Conservation (phyloP, 75 land plant genomes). For the Pinus taeda region DNA sequence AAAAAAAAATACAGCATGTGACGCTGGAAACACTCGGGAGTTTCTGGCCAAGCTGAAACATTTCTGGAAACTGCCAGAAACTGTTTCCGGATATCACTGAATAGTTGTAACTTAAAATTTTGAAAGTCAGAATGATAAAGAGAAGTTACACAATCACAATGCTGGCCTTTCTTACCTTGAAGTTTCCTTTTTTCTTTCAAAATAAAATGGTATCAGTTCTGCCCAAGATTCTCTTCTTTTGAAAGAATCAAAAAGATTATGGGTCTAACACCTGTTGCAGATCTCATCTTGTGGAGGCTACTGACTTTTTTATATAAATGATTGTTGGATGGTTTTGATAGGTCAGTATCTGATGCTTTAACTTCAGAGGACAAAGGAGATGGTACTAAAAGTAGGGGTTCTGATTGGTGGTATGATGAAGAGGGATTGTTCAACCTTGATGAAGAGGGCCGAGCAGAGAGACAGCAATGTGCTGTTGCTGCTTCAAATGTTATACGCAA, state of each 20-base stretch:
- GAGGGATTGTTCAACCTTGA: slow-evolving; percentile 97
- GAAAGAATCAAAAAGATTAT: not conserved
- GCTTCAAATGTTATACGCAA: slow-evolving; percentile 96
- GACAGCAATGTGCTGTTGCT: slow-evolving; percentile 90
- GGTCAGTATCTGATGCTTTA: slow-evolving; percentile 31
- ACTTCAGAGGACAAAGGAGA: slow-evolving; percentile 33
- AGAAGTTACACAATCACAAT: not conserved
- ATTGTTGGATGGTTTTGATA: slow-evolving; percentile 15
- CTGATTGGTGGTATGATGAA: slow-evolving; percentile 91
- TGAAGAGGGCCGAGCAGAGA: slow-evolving; percentile 87
- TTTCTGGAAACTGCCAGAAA: too few relatives aligned
- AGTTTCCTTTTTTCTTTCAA: not conserved
- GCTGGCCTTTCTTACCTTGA: not conserved
- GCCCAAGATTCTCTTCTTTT: not conserved
- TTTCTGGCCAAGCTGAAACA: too few relatives aligned
- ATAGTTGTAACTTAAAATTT: not conserved
- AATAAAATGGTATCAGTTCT: not conserved
- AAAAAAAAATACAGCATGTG: too few relatives aligned
- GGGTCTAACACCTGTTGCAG: not conserved
- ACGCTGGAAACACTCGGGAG: too few relatives aligned
- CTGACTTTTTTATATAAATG: slow-evolving; percentile 3
- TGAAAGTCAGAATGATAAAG: not conserved
- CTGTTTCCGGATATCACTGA: too few relatives aligned
- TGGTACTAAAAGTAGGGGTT: slow-evolving; percentile 18
- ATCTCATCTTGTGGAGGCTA: not conserved